These are phyloP conservation scores for Porpolomopsis calyptriformis DNA, from an alignment of 768 basidiomycete genomes.

Conservation along the genomic window DNA sequence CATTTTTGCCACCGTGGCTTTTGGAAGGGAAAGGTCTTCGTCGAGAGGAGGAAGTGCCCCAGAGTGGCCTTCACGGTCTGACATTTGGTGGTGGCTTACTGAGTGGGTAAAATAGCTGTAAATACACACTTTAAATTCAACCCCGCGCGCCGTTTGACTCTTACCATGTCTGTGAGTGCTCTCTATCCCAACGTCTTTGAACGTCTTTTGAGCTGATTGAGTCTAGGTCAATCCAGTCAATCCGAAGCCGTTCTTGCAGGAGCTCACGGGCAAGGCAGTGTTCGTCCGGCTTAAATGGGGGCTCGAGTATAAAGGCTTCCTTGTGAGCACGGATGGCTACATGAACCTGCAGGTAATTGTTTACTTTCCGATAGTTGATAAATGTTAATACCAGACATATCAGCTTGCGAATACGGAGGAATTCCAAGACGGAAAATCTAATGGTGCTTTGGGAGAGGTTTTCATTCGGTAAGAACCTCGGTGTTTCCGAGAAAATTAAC, in stretches of 20 bases:
- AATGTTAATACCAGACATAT: neutral
- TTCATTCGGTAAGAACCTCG: slow-evolving; percentile 72
- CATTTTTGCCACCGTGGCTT: slow-evolving; percentile 97
- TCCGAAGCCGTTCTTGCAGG: slow-evolving; percentile 98
- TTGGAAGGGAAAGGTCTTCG: slow-evolving; percentile 90
- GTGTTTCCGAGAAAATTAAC: slow-evolving; percentile 6
- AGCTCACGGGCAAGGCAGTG: slow-evolving; percentile 94
- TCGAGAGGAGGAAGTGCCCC: slow-evolving; percentile 56
- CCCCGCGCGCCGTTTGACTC: neutral
- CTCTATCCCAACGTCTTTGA: slow-evolving; percentile 4
- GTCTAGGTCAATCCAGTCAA: slow-evolving; percentile 82
- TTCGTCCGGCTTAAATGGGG: slow-evolving; percentile 98
- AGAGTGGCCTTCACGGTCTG: slow-evolving; percentile 76
- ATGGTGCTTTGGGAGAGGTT: slow-evolving; percentile 95
- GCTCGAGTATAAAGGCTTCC: slow-evolving; percentile 96
- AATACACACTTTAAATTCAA: neutral
- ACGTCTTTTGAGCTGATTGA: slow-evolving; percentile 7
- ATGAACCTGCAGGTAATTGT: slow-evolving; percentile 89
- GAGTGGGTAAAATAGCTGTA: slow-evolving; percentile 1
- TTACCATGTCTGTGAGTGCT: slow-evolving; percentile 6
- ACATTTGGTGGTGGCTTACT: slow-evolving; percentile 48
- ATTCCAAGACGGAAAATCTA: slow-evolving; percentile 91
- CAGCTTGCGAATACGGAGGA: slow-evolving; percentile 99
- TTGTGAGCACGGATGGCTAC: slow-evolving; percentile 97
- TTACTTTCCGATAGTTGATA: slow-evolving; percentile 1